Evolutionary conservation across 441 rosid species (phyloP).

Genomic region (Rhodomyrtus psidioides): DNA sequence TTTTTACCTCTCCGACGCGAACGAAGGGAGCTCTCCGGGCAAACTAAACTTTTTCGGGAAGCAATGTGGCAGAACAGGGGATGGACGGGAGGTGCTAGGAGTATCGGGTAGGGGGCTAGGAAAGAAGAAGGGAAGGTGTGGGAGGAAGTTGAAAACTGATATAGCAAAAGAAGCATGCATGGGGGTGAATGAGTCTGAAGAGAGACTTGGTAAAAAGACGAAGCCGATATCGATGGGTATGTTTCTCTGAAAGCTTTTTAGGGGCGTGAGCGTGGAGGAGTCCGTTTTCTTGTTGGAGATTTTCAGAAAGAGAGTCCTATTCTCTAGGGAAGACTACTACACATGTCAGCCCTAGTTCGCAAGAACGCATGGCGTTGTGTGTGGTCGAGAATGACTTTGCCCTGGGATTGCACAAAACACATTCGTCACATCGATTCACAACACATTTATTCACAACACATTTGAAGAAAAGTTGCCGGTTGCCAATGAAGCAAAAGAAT

Average conservation of each 20-base stretch:
- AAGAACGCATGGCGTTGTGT: not conserved
- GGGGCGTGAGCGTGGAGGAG: no score
- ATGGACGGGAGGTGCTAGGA: not conserved
- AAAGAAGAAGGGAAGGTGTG: not conserved
- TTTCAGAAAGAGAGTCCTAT: not conserved
- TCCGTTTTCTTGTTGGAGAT: not conserved
- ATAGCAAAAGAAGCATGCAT: conserved; percentile 3
- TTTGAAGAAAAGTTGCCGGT: not conserved
- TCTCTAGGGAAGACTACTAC: not conserved
- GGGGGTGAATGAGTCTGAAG: conserved; percentile 34
- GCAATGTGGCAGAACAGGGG: not conserved
- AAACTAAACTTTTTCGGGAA: not conserved
- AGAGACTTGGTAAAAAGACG: conserved; percentile 33
- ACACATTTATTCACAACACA: no score
- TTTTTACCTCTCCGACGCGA: not conserved
- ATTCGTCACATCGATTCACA: not conserved
- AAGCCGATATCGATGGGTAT: not conserved
- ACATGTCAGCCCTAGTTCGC: not conserved
- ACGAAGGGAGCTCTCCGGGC: not conserved
- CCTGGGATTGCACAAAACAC: not conserved
- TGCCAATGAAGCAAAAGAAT: not conserved
- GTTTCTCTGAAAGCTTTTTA: not conserved
- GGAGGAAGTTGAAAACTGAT: conserved; percentile 12
- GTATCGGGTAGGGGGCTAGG: not conserved
- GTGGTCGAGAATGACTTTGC: not conserved